Base-by-base conservation (phyloP, 1,284 basidiomycete genomes). In the Rugiboletus extremiorientalis region DNA sequence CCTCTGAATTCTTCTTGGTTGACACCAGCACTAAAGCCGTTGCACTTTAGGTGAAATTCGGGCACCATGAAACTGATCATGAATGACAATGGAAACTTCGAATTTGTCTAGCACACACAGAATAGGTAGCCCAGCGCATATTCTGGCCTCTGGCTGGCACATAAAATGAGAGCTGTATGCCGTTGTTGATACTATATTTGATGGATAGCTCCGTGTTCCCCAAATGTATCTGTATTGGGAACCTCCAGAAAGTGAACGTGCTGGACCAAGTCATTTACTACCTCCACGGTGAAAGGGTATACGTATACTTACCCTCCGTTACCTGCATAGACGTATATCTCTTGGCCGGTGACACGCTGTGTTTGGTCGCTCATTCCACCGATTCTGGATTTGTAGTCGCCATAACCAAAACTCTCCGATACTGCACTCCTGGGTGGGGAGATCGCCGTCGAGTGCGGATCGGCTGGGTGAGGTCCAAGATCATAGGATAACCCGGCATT, bases 201-300 rank as follows among this genome's bases (percentile, higher is more conserved):
- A 97, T 81, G n/a, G 80, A 76, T 81, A 93, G 91, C 75, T 96
- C 92, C 37, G 79, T 75, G 11, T 79, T 74, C 7, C 82, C 79
- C 11, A 98, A 73, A 8, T 92, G 93, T 54, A 99, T 82, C 63
- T 90, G 84, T 54, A 98, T 84, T 71, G 90, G 82, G 78, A 98
- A 98, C 53, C 97, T 83, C 92, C 94, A 98, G 77, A 99, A 99
- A 2, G 92, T 94, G 69, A 84, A 93, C 0, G 89, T 88, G 18
- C 92, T 90, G 44, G 31, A 52, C 14, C 16, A 47, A 18, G 31
- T 61, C 45, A 60, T 46, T 48, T 18, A 34, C 27, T 8, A 4
- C 10, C 23, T 25, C 14, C 25, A 40, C 8, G 20, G 23, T 33
- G 43, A 18, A 6, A 16, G 25, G 15, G 10, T 7, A 23, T n/a